Evolutionary conservation across 139 green algal genomes (phyloP).

Genomic region (Dunaliella primolecta): DNA sequence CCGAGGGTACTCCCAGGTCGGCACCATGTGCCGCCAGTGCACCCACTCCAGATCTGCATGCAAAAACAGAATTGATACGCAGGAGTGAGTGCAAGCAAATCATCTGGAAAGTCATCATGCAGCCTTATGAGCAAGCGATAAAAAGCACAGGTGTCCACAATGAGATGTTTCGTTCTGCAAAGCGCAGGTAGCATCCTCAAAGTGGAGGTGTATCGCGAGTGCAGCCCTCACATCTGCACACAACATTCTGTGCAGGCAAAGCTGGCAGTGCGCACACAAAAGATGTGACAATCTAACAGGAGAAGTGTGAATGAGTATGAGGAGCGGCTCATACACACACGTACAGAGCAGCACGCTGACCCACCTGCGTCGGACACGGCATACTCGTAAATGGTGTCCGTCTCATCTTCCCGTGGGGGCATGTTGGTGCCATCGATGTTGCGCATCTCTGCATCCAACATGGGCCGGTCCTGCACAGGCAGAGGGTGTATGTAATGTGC

Average conservation of each 20-base stretch:
- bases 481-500: too few relatives aligned
- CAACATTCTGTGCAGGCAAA: too few relatives aligned
- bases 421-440: slow-evolving; percentile 32
- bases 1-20: slow-evolving; percentile 78
- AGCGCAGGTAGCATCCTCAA: too few relatives aligned
- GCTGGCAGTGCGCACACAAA: too few relatives aligned
- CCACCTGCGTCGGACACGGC: slow-evolving; percentile 60
- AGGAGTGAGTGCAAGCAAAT: neutral
- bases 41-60: slow-evolving; percentile 57
- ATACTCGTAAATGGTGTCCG: slow-evolving; percentile 85
- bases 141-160: too few relatives aligned
- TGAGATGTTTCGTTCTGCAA: too few relatives aligned
- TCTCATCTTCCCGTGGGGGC: slow-evolving; percentile 50
- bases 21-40: slow-evolving; percentile 79
- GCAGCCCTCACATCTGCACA: too few relatives aligned
- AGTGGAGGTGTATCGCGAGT: too few relatives aligned
- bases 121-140: too few relatives aligned
- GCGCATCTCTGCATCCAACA: slow-evolving; percentile 67
- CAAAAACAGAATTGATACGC: neutral
- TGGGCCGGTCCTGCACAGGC: slow-evolving; percentile 44
- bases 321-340: neutral
- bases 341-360: neutral
- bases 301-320: too few relatives aligned
- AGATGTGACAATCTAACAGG: too few relatives aligned
- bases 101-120: too few relatives aligned